A percentile compares a stretch with the other conserved stretches of the same genome.
Conservation (phyloP, 495 filamentous ascomycete genomes). For the Cenococcum geophilum region DNA sequence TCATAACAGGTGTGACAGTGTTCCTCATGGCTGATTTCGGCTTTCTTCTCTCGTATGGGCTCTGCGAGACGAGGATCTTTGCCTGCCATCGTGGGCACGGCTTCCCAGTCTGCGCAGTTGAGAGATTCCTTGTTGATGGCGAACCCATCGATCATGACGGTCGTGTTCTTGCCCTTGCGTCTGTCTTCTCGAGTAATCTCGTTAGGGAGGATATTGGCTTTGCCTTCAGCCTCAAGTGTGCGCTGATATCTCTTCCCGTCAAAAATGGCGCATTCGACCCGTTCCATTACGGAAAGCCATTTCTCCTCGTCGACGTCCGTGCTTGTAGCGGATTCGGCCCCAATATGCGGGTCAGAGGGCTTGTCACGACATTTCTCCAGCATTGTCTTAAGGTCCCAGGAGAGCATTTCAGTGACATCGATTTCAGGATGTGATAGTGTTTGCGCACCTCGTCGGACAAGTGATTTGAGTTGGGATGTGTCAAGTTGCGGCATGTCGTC, state of each 20-base stretch:
- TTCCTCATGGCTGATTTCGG: constrained; percentile 45
- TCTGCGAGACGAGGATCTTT: constrained; percentile 51
- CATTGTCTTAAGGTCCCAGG: constrained; percentile 54
- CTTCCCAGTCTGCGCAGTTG: constrained; percentile 49
- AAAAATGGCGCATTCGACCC: constrained; percentile 55
- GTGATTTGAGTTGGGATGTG: constrained; percentile 50
- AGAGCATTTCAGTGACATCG: constrained; percentile 51
- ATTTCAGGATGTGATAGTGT: constrained; percentile 50
- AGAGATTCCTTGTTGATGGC: constrained; percentile 56
- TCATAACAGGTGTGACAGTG: constrained; percentile 54
- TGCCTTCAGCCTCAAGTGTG: constrained; percentile 28
- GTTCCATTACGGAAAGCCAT: constrained; percentile 55
- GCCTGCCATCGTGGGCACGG: constrained; percentile 52
- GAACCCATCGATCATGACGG: constrained; percentile 55
- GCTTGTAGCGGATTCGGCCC: constrained; percentile 29
- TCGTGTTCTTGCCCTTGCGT: constrained; percentile 53
- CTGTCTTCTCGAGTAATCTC: constrained; percentile 46
- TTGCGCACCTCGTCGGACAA: constrained; percentile 52
- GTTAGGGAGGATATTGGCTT: constrained; percentile 39
- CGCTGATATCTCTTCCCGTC: constrained; percentile 49
- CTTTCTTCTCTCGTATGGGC: constrained; percentile 40
- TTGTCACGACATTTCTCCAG: constrained; percentile 53
- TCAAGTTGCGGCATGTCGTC: constrained; percentile 49
- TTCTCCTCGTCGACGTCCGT: constrained; percentile 49
- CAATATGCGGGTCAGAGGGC: constrained; percentile 40